phyloP scores from a whole-genome alignment of 2,329 filamentous ascomycete species.

The Paecilomyces variotii region DNA sequence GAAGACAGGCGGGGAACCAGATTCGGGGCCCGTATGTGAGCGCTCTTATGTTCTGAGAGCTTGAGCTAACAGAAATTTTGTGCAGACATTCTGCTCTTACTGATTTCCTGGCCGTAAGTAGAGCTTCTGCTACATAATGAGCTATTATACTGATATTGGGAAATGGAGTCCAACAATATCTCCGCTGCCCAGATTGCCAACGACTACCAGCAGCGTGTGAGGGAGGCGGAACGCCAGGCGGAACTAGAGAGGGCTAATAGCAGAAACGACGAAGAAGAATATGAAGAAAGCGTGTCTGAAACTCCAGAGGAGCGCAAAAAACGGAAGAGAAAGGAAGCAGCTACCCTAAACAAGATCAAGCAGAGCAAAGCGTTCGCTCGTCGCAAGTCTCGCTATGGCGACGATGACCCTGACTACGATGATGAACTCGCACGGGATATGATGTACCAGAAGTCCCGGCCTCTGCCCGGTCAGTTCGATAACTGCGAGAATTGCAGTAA shows the following conservation, averaged over 20 bases:
- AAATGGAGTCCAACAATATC: slow-evolving; percentile 53
- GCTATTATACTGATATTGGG: slow-evolving; percentile 1
- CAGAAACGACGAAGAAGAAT: slow-evolving; percentile 21
- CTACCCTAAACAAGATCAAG: slow-evolving; percentile 38
- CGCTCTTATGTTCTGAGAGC: background rate
- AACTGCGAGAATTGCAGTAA: slow-evolving; percentile 82
- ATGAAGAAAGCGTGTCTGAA: slow-evolving; percentile 32
- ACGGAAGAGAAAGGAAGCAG: slow-evolving; percentile 48
- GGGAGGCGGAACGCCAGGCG: slow-evolving; percentile 39
- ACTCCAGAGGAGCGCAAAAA: slow-evolving; percentile 43
- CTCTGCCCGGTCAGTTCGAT: slow-evolving; percentile 74
- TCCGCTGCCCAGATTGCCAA: slow-evolving; percentile 56
- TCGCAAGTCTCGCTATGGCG: slow-evolving; percentile 33
- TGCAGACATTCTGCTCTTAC: slow-evolving; percentile 56
- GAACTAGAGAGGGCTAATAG: slow-evolving; percentile 19
- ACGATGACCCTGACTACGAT: slow-evolving; percentile 35
- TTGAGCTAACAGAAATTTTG: background rate
- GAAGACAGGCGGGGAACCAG: slow-evolving; percentile 23
- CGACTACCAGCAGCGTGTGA: slow-evolving; percentile 48
- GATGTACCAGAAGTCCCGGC: slow-evolving; percentile 48
- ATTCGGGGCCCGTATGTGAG: slow-evolving; percentile 40
- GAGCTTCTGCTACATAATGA: background rate
- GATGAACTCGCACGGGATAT: slow-evolving; percentile 43
- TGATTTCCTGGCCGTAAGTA: slow-evolving; percentile 56
- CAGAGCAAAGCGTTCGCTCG: slow-evolving; percentile 44